Evolutionary conservation across 208 protist genomes (phyloP).

Genomic region (Tritrichomonas foetus): DNA sequence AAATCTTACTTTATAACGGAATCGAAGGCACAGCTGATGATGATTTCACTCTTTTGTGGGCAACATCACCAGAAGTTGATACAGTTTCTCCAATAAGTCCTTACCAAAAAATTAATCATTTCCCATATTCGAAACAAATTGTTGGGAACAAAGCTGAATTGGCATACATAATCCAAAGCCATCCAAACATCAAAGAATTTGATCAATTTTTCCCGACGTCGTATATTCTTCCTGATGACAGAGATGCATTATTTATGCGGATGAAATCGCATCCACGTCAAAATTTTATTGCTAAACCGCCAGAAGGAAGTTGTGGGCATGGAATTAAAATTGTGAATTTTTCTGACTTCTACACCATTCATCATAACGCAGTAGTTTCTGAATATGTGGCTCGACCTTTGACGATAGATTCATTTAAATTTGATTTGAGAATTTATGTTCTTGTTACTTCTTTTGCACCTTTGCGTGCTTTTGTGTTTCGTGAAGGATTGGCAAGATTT

Average conservation of each 20-base stretch:
- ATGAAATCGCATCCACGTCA: background rate
- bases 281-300: background rate
- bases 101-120: conserved; percentile 3
- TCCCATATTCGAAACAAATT: conserved; percentile 40
- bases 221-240: background rate
- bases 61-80: background rate
- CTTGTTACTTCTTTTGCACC: conserved; percentile 46
- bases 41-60: background rate
- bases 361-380: conserved; percentile 28
- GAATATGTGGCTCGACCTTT: conserved; percentile 51
- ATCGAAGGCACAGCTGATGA: background rate
- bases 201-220: background rate
- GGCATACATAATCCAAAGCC: background rate
- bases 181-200: background rate
- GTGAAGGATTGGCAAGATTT: conserved; percentile 44
- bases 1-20: background rate
- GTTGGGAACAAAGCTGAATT: conserved; percentile 29
- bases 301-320: conserved; percentile 14
- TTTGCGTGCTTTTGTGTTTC: conserved; percentile 49
- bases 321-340: conserved; percentile 1
- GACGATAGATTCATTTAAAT: conserved; percentile 51
- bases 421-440: conserved; percentile 54
- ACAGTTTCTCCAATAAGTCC: background rate
- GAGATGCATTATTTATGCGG: background rate
- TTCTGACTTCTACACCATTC: background rate